Conservation (phyloP, 2,329 filamentous ascomycete genomes). For the Sclerotiophoma versabilis region DNA sequence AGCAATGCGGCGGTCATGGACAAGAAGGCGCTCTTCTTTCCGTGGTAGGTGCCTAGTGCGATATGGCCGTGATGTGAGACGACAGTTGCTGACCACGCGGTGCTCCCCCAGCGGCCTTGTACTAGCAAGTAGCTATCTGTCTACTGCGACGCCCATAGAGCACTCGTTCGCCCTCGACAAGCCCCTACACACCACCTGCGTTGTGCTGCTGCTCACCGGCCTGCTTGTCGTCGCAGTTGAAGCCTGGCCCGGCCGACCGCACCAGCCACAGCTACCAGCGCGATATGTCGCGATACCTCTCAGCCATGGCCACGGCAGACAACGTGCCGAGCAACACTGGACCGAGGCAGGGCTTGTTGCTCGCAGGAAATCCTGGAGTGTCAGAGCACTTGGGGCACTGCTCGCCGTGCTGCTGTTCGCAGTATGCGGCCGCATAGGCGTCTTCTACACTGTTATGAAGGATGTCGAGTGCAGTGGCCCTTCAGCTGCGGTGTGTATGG, state of each 20-base stretch:
- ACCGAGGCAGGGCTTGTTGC: constrained; percentile 31
- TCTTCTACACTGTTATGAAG: constrained; percentile 39
- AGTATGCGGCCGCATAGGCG: constrained; percentile 40
- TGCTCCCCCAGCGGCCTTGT: constrained; percentile 41
- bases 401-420: constrained; percentile 39
- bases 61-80: background rate
- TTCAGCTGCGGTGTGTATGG: constrained; percentile 31
- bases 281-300: constrained; percentile 44
- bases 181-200: constrained; percentile 42
- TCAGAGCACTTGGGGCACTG: constrained; percentile 33
- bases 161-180: constrained; percentile 48
- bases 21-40: constrained; percentile 46
- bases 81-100: constrained; percentile 26
- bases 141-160: constrained; percentile 36
- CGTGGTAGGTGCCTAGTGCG: constrained; percentile 33
- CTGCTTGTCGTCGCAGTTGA: constrained; percentile 40
- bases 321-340: constrained; percentile 35
- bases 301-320: constrained; percentile 31
- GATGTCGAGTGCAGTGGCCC: constrained; percentile 44
- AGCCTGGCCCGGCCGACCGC: constrained; percentile 26
- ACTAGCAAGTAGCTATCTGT: constrained; percentile 43
- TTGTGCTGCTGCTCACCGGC: constrained; percentile 44
- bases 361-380: constrained; percentile 23
- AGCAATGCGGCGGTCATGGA: constrained; percentile 46
- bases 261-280: constrained; percentile 27